Percentiles rank a stretch among this genome's conserved stretches.
phyloP scores from a whole-genome alignment of 2,329 filamentous ascomycete species.

The Metarhizium album region DNA sequence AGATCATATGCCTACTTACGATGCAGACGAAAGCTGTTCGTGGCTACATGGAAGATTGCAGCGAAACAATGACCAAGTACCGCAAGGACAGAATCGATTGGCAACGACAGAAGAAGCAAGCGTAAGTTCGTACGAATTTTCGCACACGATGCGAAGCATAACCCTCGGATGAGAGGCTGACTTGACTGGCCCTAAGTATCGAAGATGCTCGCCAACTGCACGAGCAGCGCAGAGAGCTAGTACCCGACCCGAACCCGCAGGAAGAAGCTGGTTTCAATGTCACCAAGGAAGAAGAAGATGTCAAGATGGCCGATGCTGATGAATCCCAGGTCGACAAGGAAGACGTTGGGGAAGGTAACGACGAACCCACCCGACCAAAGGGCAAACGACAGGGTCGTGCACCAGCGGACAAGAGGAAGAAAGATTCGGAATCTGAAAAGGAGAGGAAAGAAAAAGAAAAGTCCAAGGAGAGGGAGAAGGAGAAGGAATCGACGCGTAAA shows the following conservation, averaged over 20 bases:
- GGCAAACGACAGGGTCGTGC: conserved; percentile 48
- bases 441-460: conserved; percentile 66
- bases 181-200: conserved; percentile 31
- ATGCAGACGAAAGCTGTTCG: conserved; percentile 79
- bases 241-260: conserved; percentile 61
- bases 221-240: conserved; percentile 60
- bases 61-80: conserved; percentile 86
- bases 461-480: conserved; percentile 37
- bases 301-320: conserved; percentile 52
- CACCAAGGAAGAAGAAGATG: conserved; percentile 41
- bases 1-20: conserved; percentile 78
- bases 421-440: conserved; percentile 39
- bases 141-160: background rate
- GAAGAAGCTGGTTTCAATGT: conserved; percentile 42
- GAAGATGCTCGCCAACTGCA: conserved; percentile 63
- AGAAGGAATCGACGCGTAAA: conserved; percentile 48
- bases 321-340: conserved; percentile 45
- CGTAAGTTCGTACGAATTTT: conserved; percentile 33
- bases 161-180: conserved; percentile 3
- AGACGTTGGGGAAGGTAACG: conserved; percentile 55
- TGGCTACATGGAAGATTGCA: conserved; percentile 83
- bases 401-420: conserved; percentile 58
- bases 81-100: conserved; percentile 93
- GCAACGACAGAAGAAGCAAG: conserved; percentile 64
- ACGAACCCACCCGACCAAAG: conserved; percentile 52